These are phyloP conservation scores for Bipolaris oryzae DNA, from an alignment of 2,329 filamentous ascomycete genomes.

Conservation along the genomic window DNA sequence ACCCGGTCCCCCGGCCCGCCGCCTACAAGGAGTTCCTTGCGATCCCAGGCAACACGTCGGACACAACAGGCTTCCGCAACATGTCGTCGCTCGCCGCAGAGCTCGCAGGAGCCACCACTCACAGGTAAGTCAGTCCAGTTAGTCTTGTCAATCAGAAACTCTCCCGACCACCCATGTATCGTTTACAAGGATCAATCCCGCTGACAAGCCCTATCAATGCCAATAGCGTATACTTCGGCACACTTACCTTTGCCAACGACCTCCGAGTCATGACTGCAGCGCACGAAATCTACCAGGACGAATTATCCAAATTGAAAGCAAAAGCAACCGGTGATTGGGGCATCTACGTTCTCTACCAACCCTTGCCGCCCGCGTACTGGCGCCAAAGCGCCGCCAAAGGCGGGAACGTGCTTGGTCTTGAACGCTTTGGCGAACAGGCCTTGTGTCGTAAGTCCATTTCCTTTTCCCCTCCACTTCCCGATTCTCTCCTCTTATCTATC, in stretches of 20 bases:
- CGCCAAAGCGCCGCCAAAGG: slow-evolving; percentile 45
- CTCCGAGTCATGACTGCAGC: slow-evolving; percentile 46
- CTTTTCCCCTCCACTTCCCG: neutral
- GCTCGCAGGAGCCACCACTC: slow-evolving; percentile 20
- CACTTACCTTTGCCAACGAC: slow-evolving; percentile 43
- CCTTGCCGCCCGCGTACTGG: slow-evolving; percentile 49
- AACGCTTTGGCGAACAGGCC: slow-evolving; percentile 25
- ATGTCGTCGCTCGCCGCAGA: slow-evolving; percentile 33
- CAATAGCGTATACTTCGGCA: slow-evolving; percentile 26
- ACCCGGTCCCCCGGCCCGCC: slow-evolving; percentile 21
- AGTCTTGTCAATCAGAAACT: neutral
- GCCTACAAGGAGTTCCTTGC: slow-evolving; percentile 32
- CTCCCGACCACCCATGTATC: neutral
- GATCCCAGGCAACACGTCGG: slow-evolving; percentile 32
- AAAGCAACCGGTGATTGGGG: slow-evolving; percentile 40
- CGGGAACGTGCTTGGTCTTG: slow-evolving; percentile 51
- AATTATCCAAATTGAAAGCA: slow-evolving; percentile 43
- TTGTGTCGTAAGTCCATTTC: slow-evolving; percentile 26
- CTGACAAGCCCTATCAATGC: neutral
- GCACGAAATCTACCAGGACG: slow-evolving; percentile 49
- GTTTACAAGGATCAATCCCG: too few relatives aligned
- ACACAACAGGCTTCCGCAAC: slow-evolving; percentile 30
- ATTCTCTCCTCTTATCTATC: too few relatives aligned
- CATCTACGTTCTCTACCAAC: slow-evolving; percentile 45
- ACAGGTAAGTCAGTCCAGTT: slow-evolving; percentile 14